Percentiles rank a stretch among this genome's conserved stretches.
Conservation (phyloP, 164 flowering plant species). For the Houttuynia cordata region DNA sequence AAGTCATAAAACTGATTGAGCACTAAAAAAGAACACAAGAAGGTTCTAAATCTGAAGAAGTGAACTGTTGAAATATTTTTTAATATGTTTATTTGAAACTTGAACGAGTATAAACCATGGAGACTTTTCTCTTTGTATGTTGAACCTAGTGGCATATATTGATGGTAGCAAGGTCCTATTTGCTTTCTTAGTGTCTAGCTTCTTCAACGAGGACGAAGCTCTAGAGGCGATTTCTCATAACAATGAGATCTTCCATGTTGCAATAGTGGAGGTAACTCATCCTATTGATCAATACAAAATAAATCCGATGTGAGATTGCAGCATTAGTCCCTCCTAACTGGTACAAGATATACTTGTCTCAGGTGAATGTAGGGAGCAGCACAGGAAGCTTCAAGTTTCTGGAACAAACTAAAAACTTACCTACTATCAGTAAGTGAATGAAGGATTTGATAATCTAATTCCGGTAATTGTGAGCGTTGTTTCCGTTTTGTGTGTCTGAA, state of each 20-base stretch:
- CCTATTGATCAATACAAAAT: background rate
- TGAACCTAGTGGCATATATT: background rate
- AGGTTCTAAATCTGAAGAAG: too few relatives aligned
- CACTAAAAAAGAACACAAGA: too few relatives aligned
- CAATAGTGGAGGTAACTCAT: constrained; percentile 68
- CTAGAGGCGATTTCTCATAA: constrained; percentile 38
- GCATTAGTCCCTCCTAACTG: background rate
- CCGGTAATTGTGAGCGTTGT: too few relatives aligned
- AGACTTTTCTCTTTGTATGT: background rate
- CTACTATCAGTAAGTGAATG: constrained; percentile 60
- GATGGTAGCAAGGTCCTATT: background rate
- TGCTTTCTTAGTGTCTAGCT: constrained; percentile 48
- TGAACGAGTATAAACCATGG: too few relatives aligned
- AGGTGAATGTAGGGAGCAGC: constrained; percentile 38
- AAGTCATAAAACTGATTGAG: too few relatives aligned
- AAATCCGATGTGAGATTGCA: background rate
- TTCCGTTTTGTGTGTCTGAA: too few relatives aligned
- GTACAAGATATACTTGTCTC: constrained; percentile 3
- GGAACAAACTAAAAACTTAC: constrained; percentile 53
- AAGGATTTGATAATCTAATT: background rate
- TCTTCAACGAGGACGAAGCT: constrained; percentile 56
- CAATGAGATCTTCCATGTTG: constrained; percentile 61
- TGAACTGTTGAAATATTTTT: too few relatives aligned
- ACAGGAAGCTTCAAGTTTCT: constrained; percentile 52
- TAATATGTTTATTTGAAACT: too few relatives aligned